Base-by-base conservation (phyloP, 768 basidiomycete genomes). In the Psilocybe cyanescens region DNA sequence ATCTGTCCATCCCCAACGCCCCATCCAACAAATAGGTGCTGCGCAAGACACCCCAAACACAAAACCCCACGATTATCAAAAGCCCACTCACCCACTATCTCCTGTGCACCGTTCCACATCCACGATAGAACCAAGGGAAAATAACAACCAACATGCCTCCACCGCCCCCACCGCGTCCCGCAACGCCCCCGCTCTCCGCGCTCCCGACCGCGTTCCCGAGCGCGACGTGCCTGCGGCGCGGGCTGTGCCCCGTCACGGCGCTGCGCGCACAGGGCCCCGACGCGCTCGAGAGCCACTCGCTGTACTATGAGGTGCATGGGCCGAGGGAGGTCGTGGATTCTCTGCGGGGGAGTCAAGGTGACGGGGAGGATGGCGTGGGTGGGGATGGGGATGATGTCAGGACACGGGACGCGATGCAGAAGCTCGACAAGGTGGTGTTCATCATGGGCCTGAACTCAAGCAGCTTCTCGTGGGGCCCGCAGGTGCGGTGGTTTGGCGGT, bases 241-340 rank as follows among this genome's bases (percentile, higher is more conserved):
- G 92, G 6, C 79, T 92, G n/a, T 94, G 91, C 68, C 90, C 89
- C 2, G 86, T 92, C 14, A 86, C 86, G 1, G 68, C 77, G 30
- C 74, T 86, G 4, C 78, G 79, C 29, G 74, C 77, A 14, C 80
- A 84, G 65, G 76, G 72, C n/a, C 72, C 72, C 2, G 75, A 79
- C 54, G 72, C 81, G 0, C 61, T 87, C 2, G 84, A 90, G 68
- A 87, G 83, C 53, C 90, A 92, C 68, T 90, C 89, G 0, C 76
- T 94, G 2, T 95, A 94, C 72, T 94, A 82, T 63, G 91, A 93
- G 71, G 82, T 87, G 44, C 93, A 95, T 71, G 93, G 92, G 3
- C 74, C 60, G 16, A 59, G 59, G 0, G 54, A 57, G 11, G 19
- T 19, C 78, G 81, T 45, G 50, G 31, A 31, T 66, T 58, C 19